Percentiles rank a stretch among this genome's conserved stretches.
phyloP scores from a whole-genome alignment of 2,329 filamentous ascomycete species.

The Alternaria gaisen region DNA sequence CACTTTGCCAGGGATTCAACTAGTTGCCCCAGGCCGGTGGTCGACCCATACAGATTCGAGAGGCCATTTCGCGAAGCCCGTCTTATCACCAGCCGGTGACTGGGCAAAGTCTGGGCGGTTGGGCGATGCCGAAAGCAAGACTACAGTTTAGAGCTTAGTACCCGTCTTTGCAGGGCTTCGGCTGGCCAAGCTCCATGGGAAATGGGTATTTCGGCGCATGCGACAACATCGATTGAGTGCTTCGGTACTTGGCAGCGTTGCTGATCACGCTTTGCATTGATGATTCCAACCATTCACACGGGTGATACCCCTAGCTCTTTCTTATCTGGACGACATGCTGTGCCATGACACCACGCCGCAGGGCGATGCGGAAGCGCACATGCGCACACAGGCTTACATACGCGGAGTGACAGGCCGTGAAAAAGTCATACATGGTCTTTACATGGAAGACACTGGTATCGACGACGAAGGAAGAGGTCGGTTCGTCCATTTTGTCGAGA shows the following conservation, averaged over 20 bases:
- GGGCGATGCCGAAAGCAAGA: constrained; percentile 7
- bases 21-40: constrained; percentile 3
- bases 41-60: constrained; percentile 3
- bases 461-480: neutral
- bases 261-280: constrained; percentile 24
- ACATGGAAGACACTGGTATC: neutral
- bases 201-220: constrained; percentile 29
- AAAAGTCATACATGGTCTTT: neutral
- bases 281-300: constrained; percentile 16
- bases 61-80: constrained; percentile 2
- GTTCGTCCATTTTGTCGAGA: neutral
- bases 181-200: constrained; percentile 26
- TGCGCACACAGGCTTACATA: neutral
- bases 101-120: constrained; percentile 23
- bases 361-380: neutral
- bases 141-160: constrained; percentile 12
- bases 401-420: neutral
- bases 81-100: constrained; percentile 37
- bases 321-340: constrained; percentile 27
- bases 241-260: constrained; percentile 38
- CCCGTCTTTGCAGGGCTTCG: constrained; percentile 15
- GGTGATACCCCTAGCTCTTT: constrained; percentile 12
- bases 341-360: constrained; percentile 5
- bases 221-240: constrained; percentile 27
- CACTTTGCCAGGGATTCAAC: neutral